Conservation (phyloP, 2,329 filamentous ascomycete genomes). For the Aspergillus sp. region DNA sequence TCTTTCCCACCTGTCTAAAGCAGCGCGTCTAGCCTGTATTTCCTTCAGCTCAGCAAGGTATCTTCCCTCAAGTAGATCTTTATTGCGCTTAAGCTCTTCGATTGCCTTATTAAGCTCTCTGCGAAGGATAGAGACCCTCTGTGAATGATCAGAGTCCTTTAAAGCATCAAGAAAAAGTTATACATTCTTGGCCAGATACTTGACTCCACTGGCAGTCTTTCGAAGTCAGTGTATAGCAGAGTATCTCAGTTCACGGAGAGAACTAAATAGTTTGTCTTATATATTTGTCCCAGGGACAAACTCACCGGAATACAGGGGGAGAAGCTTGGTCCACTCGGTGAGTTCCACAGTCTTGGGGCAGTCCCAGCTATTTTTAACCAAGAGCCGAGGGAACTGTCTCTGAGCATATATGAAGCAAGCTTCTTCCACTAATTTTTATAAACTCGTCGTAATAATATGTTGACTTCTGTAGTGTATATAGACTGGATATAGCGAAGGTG, state of each 20-base stretch:
- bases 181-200: background rate
- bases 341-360: background rate
- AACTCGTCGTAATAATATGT: background rate
- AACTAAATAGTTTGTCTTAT: background rate
- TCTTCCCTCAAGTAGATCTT: constrained; percentile 1
- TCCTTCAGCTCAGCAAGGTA: background rate
- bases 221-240: background rate
- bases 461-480: background rate
- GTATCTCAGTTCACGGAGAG: background rate
- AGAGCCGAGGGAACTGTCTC: background rate
- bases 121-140: background rate
- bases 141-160: background rate
- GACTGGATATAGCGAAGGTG: background rate
- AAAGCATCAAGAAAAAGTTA: constrained; percentile 2
- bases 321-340: background rate
- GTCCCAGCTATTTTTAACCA: background rate
- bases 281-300: background rate
- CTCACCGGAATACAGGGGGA: background rate
- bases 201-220: background rate
- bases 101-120: background rate
- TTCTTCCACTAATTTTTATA: background rate
- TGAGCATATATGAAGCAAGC: background rate
- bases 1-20: background rate
- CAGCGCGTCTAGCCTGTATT: background rate
- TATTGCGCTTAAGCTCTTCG: constrained; percentile 1